Percentiles rank a stretch among this genome's conserved stretches.
These are phyloP conservation scores for Phaeosphaeriaceae sp. DNA, from an alignment of 2,329 filamentous ascomycete species.

Conservation along the genomic window DNA sequence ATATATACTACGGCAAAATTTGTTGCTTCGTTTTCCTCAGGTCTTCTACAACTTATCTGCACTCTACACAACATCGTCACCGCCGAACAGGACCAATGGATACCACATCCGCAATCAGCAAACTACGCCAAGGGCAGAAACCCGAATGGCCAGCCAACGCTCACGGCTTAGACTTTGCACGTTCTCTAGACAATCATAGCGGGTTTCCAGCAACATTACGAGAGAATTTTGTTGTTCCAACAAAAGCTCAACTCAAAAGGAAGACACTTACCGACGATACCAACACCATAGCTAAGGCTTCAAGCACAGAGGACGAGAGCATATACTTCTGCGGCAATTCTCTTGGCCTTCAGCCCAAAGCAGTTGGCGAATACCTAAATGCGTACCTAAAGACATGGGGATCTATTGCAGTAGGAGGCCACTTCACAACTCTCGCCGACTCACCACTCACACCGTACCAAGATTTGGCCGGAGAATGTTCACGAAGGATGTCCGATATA, in stretches of 20 bases:
- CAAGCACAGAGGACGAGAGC: slow-evolving; percentile 52
- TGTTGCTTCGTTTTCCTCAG: neutral
- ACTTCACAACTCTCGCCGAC: slow-evolving; percentile 73
- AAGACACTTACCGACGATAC: slow-evolving; percentile 55
- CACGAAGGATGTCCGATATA: slow-evolving; percentile 71
- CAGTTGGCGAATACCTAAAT: slow-evolving; percentile 68
- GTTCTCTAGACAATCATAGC: slow-evolving; percentile 34
- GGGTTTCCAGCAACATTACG: slow-evolving; percentile 54
- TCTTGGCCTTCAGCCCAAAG: slow-evolving; percentile 79
- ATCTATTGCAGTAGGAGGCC: slow-evolving; percentile 80
- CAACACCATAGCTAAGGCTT: slow-evolving; percentile 30
- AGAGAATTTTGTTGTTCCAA: slow-evolving; percentile 77
- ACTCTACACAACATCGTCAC: neutral
- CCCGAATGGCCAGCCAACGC: slow-evolving; percentile 34
- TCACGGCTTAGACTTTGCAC: slow-evolving; percentile 32
- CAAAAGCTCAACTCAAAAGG: slow-evolving; percentile 72
- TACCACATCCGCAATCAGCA: slow-evolving; percentile 26
- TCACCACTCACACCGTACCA: slow-evolving; percentile 77
- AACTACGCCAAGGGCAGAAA: slow-evolving; percentile 39
- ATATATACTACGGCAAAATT: neutral
- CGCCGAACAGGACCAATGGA: slow-evolving; percentile 28
- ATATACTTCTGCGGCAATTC: slow-evolving; percentile 93
- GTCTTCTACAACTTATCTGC: neutral
- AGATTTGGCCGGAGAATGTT: slow-evolving; percentile 76
- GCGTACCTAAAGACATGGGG: slow-evolving; percentile 83